Evolutionary conservation across 305 asterid species (phyloP), one percentile per base, ranked within the genome.

Genomic region (Galium porrigens): DNA sequence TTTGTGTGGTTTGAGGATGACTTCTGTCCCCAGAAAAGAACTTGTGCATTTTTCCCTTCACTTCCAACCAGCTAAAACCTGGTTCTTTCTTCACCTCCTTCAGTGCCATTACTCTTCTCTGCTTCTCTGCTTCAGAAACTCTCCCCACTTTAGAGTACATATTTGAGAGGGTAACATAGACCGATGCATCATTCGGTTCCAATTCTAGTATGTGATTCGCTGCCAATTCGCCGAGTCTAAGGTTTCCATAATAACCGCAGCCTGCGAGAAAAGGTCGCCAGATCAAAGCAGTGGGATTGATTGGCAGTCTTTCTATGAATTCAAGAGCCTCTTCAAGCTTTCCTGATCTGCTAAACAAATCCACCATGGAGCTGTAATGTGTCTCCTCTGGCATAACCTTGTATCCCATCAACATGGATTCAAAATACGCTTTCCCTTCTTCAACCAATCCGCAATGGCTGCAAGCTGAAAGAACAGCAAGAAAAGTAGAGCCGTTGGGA

Each of bases 301-400:
- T 66, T 29, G 73, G 77, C 68, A 77, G 20, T 18, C 65, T 55
- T 5, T 60, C 32, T 64, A 80, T 72, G 67, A 77, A 66, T 51
- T 59, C 30, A 14, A 68, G 51, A 32, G 81, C 81, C 18, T 60
- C 66, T 58, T 66, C 58, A 17, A 79, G 71, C 25, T 59, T 57
- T 29, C 81, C 79, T 11, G 81, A 72, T 49, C 84, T 74, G 69
- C 81, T 73, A 30, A 71, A 39, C 51, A 79, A 65, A 67, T 79
- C 84, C 37, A 79, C 85, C 82, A 80, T 66, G 75, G 77, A 68
- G 61, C 76, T 42, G 61, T 74, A 75, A 58, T 80, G 82, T 14
- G 61, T 77, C 22, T 62, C 71, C 62, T 67, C 75, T 6, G 80
- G 84, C 18, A 59, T 51, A 55, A 80, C 70, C 37, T 71, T 55